Evolutionary conservation across 345 rosid species (phyloP).

Genomic region (Arabis hirsuta): DNA sequence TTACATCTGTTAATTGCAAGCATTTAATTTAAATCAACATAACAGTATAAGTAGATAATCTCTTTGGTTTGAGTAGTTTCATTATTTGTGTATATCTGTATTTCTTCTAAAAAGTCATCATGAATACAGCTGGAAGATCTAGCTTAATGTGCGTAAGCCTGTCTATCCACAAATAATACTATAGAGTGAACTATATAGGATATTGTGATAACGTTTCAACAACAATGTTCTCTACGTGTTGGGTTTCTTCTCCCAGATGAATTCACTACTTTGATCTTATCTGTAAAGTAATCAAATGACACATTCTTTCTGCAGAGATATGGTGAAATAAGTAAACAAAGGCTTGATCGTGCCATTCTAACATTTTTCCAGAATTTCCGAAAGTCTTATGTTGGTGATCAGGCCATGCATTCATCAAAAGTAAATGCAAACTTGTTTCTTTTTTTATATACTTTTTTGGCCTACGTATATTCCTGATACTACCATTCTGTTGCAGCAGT

Average conservation of each 20-base stretch:
- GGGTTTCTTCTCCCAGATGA: slow-evolving; percentile 26
- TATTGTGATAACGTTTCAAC: slow-evolving; percentile 22
- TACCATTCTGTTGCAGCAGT: slow-evolving; percentile 76
- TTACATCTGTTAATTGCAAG: slow-evolving; percentile 21
- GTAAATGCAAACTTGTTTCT: slow-evolving; percentile 49
- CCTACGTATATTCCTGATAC: slow-evolving; percentile 40
- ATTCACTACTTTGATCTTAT: slow-evolving; percentile 19
- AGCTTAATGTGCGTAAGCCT: slow-evolving; percentile 16
- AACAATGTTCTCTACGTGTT: slow-evolving; percentile 18
- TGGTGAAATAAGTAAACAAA: slow-evolving; percentile 84
- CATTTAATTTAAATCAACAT: not conserved
- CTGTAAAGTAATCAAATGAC: slow-evolving; percentile 26
- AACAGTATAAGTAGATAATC: not conserved
- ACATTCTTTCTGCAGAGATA: slow-evolving; percentile 69
- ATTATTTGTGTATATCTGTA: slow-evolving; percentile 7
- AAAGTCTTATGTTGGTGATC: slow-evolving; percentile 99
- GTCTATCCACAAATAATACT: slow-evolving; percentile 10
- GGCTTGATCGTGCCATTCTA: slow-evolving; percentile 98
- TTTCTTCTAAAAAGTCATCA: slow-evolving; percentile 3
- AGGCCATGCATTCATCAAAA: slow-evolving; percentile 98
- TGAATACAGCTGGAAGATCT: slow-evolving; percentile 16
- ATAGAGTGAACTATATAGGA: slow-evolving; percentile 17
- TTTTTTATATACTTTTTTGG: not conserved
- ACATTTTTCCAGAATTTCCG: slow-evolving; percentile 97
- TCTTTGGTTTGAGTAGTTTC: slow-evolving; percentile 18